These are phyloP conservation scores for Yarrowia yakushimensis DNA, from an alignment of 805 yeast species.

Conservation along the genomic window DNA sequence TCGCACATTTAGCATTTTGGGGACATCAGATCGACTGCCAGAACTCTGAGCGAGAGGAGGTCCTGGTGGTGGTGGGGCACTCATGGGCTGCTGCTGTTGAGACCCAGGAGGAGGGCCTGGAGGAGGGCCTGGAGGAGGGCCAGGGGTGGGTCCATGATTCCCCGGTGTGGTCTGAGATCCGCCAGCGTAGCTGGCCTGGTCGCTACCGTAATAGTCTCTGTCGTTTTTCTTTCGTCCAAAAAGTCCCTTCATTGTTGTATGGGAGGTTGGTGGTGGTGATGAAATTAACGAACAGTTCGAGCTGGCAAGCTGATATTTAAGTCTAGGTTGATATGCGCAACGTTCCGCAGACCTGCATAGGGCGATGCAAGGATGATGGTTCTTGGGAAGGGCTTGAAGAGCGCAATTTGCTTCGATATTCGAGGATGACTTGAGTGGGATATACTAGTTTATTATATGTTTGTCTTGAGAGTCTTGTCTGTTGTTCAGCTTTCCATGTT, in stretches of 20 bases:
- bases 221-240: constrained; percentile 19
- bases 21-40: constrained; percentile 18
- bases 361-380: constrained; percentile 1
- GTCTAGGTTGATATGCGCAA: constrained; percentile 11
- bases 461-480: background rate
- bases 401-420: background rate
- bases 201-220: constrained; percentile 18
- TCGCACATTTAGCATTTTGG: constrained; percentile 35
- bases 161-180: background rate
- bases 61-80: background rate
- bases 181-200: background rate
- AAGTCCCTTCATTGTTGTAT: background rate
- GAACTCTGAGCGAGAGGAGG: constrained; percentile 12
- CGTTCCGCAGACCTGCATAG: background rate
- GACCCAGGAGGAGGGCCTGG: background rate
- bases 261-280: background rate
- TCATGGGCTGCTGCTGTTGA: constrained; percentile 9
- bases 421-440: background rate
- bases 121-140: constrained; percentile 16
- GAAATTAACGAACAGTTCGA: no score
- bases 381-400: background rate
- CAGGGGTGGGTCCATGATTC: constrained; percentile 14
- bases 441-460: no score
- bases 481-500: background rate
- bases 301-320: constrained; percentile 9